A percentile compares a stretch with the other conserved stretches of the same genome.
Conservation (phyloP, 2,329 filamentous ascomycete genomes). For the Fusarium neocosmosporiellum region DNA sequence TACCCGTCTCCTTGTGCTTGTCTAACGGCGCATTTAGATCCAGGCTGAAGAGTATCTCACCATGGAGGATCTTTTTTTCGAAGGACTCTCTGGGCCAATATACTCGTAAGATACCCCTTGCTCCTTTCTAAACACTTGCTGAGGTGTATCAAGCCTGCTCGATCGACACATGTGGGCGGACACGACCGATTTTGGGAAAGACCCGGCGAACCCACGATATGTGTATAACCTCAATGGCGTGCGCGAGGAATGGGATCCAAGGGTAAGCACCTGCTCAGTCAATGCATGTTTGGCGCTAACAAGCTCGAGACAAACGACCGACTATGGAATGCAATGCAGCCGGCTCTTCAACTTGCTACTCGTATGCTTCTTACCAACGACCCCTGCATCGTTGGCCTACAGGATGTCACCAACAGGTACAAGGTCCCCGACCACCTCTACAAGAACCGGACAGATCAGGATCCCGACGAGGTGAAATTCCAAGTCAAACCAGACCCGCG, state of each 20-base stretch:
- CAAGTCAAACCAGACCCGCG: constrained; percentile 15
- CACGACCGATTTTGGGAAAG: not conserved
- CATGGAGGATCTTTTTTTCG: constrained; percentile 16
- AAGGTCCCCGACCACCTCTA: constrained; percentile 23
- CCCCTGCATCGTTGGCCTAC: constrained; percentile 32
- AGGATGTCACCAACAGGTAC: constrained; percentile 42
- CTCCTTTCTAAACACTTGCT: not conserved
- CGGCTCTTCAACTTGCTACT: constrained; percentile 43
- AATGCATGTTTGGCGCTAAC: not conserved
- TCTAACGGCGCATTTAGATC: constrained; percentile 31
- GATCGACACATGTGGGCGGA: constrained; percentile 25
- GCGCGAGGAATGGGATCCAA: constrained; percentile 39
- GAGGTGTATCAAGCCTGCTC: constrained; percentile 20
- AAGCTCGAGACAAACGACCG: constrained; percentile 34
- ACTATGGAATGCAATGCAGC: constrained; percentile 45
- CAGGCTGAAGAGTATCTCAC: constrained; percentile 38
- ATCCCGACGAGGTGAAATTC: not conserved
- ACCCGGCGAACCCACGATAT: not conserved
- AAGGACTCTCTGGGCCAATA: constrained; percentile 35
- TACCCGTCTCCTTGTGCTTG: not conserved
- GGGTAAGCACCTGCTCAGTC: constrained; percentile 22
- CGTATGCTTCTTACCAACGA: constrained; percentile 36
- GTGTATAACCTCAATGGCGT: constrained; percentile 37
- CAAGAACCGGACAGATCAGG: not conserved
- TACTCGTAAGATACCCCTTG: constrained; percentile 31